Evolutionary conservation across 2,329 filamentous ascomycete genomes (phyloP).

Genomic region (Colletotrichum tamarilloi): DNA sequence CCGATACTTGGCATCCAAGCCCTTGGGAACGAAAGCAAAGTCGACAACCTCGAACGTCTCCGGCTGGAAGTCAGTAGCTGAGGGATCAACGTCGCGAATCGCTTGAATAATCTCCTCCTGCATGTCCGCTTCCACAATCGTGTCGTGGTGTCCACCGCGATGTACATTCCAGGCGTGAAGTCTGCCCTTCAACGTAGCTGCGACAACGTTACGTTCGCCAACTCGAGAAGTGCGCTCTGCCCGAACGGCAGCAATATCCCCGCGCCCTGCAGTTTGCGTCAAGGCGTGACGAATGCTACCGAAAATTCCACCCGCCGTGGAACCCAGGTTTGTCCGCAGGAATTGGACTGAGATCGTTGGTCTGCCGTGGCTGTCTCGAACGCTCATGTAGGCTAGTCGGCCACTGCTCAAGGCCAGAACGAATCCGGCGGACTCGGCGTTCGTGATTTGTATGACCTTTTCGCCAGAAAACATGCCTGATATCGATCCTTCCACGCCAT

Average conservation of each 20-base stretch:
- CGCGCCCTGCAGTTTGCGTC: conserved; percentile 75
- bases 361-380: conserved; percentile 88
- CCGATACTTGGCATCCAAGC: conserved; percentile 60
- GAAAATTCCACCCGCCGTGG: conserved; percentile 74
- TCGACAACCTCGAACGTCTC: conserved; percentile 81
- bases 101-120: conserved; percentile 72
- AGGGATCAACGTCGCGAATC: conserved; percentile 66
- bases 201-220: conserved; percentile 86
- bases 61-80: conserved; percentile 59
- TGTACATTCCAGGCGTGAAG: conserved; percentile 91
- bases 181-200: conserved; percentile 80
- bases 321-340: conserved; percentile 71
- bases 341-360: conserved; percentile 83
- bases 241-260: conserved; percentile 83
- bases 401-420: conserved; percentile 87
- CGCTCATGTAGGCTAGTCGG: conserved; percentile 84
- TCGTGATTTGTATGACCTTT: conserved; percentile 79
- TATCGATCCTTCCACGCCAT: conserved; percentile 80
- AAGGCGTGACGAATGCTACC: conserved; percentile 84
- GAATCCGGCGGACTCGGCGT: conserved; percentile 88
- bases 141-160: conserved; percentile 84
- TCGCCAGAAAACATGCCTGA: conserved; percentile 83
- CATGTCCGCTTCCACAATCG: conserved; percentile 78
- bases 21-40: conserved; percentile 75
- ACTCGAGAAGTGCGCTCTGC: conserved; percentile 77